These are phyloP conservation scores for Salvia hispanica DNA, from an alignment of 257 asterid genomes.

Conservation along the genomic window DNA sequence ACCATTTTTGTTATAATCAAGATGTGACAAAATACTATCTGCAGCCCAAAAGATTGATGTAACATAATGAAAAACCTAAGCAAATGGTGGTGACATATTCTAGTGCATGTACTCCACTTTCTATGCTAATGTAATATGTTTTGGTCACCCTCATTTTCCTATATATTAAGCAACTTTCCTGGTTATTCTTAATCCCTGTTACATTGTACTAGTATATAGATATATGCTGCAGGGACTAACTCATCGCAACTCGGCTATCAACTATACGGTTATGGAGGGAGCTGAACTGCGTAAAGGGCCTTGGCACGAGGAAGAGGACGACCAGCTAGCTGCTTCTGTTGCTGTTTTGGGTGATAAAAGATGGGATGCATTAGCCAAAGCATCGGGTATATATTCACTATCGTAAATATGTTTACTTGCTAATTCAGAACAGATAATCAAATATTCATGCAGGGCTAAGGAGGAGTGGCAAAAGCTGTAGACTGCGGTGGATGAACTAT, in stretches of 20 bases:
- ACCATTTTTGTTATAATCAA: constrained; percentile 19
- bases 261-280: constrained; percentile 37
- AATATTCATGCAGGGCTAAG: constrained; percentile 42
- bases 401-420: too few species aligned
- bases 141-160: constrained; percentile 36
- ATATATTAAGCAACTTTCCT: constrained; percentile 24
- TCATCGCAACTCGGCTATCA: background rate
- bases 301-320: constrained; percentile 75
- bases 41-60: constrained; percentile 8
- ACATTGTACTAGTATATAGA: constrained; percentile 7
- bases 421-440: too few species aligned
- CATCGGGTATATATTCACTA: constrained; percentile 49
- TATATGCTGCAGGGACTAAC: constrained; percentile 13
- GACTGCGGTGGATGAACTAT: constrained; percentile 75
- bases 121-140: constrained; percentile 43
- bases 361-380: constrained; percentile 79
- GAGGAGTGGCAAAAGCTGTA: constrained; percentile 77
- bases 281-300: constrained; percentile 59
- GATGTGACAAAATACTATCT: constrained; percentile 19
- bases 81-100: constrained; percentile 22
- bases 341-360: constrained; percentile 57
- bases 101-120: constrained; percentile 27
- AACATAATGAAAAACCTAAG: constrained; percentile 6
- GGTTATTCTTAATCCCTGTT: too few species aligned
- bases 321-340: constrained; percentile 49